Conservation (phyloP, 805 yeast species). For the Tetrapisispora nanseiensis region DNA sequence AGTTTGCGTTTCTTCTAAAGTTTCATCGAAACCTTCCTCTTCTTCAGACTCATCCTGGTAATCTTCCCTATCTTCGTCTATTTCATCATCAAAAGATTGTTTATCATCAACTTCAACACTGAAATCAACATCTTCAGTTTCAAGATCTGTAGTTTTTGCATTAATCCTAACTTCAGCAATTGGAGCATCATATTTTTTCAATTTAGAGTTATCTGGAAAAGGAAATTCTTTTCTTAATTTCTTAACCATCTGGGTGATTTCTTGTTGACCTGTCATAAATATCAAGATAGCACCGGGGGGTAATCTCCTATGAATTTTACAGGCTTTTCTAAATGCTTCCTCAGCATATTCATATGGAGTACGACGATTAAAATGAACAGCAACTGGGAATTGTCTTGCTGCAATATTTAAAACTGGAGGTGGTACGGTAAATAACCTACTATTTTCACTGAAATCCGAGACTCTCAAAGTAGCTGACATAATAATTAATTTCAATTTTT, state of each 20-base stretch:
- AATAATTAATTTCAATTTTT: conserved; percentile 70
- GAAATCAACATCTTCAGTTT: conserved; percentile 82
- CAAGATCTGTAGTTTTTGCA: conserved; percentile 57
- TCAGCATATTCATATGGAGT: conserved; percentile 74
- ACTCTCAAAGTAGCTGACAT: conserved; percentile 98
- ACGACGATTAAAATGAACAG: conserved; percentile 76
- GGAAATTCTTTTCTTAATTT: conserved; percentile 63
- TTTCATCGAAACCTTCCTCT: conserved; percentile 60
- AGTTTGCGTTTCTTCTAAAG: conserved; percentile 58
- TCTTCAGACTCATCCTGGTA: conserved; percentile 24
- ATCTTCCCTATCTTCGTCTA: conserved; percentile 33
- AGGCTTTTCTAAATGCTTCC: conserved; percentile 75
- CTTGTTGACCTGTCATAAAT: conserved; percentile 91
- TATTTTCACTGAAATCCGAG: conserved; percentile 82
- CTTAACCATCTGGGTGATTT: conserved; percentile 69
- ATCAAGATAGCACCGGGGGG: conserved; percentile 93
- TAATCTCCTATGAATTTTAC: conserved; percentile 73
- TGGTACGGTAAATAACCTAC: conserved; percentile 48
- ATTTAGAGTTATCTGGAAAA: conserved; percentile 21
- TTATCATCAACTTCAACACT: conserved; percentile 37
- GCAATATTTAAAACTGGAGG: conserved; percentile 89
- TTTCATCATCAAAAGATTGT: conserved; percentile 28
- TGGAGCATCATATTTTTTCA: conserved; percentile 22
- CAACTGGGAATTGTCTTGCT: conserved; percentile 90
- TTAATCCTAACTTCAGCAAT: conserved; percentile 39